Percentiles rank a stretch among this genome's conserved stretches.
These are phyloP conservation scores for Corinectria fuckeliana DNA, from an alignment of 2,329 filamentous ascomycete species.

Conservation along the genomic window DNA sequence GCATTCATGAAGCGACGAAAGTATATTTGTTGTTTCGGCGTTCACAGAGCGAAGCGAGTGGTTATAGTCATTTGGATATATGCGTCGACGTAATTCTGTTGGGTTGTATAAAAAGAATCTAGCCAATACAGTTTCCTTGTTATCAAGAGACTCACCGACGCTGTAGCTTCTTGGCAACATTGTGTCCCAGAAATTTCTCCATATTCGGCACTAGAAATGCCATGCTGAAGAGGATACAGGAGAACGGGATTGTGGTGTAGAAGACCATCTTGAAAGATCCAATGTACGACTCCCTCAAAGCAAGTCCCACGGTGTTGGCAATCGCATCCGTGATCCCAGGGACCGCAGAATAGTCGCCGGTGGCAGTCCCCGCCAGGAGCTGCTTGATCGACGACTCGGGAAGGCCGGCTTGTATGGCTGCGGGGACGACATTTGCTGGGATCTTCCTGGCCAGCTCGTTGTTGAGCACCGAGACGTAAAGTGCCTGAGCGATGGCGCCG, in stretches of 20 bases:
- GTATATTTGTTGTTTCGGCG: background rate
- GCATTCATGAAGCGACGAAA: background rate
- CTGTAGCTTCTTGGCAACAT: constrained; percentile 53
- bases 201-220: constrained; percentile 51
- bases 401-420: constrained; percentile 45
- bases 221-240: constrained; percentile 44
- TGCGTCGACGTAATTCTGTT: background rate
- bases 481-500: constrained; percentile 45
- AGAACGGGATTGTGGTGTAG: constrained; percentile 48
- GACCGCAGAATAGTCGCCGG: constrained; percentile 41
- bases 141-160: background rate
- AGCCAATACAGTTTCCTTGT: background rate
- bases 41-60: background rate
- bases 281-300: constrained; percentile 48
- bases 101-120: background rate
- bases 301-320: constrained; percentile 39
- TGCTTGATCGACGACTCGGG: constrained; percentile 40
- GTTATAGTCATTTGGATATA: background rate
- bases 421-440: constrained; percentile 42
- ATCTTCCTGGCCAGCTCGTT: constrained; percentile 45
- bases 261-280: constrained; percentile 53
- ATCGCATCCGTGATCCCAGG: constrained; percentile 45
- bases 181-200: constrained; percentile 50
- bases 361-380: constrained; percentile 42
- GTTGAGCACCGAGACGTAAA: constrained; percentile 47